Conservation (phyloP, 805 yeast species). For the Zygotorulaspora chibaensis region DNA sequence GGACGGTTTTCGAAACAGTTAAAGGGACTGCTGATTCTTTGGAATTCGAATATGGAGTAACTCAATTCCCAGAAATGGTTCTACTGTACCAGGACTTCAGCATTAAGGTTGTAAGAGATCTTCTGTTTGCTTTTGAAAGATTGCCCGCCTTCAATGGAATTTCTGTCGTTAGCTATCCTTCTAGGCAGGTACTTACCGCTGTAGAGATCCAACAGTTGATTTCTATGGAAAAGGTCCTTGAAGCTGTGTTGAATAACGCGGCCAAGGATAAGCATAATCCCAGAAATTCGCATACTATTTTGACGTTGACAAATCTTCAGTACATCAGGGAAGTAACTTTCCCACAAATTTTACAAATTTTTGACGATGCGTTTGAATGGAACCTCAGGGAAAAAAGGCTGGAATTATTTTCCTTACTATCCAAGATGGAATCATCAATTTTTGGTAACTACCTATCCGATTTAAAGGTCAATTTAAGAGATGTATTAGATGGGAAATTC, state of each 20-base stretch:
- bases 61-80: slow-evolving; percentile 37
- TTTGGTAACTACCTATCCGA: slow-evolving; percentile 51
- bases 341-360: slow-evolving; percentile 46
- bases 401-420: slow-evolving; percentile 43
- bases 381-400: slow-evolving; percentile 41
- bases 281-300: slow-evolving; percentile 44
- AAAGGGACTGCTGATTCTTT: slow-evolving; percentile 7
- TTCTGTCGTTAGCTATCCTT: slow-evolving; percentile 37
- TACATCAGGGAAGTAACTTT: slow-evolving; percentile 44
- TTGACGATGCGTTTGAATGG: slow-evolving; percentile 48
- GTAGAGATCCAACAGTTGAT: slow-evolving; percentile 40
- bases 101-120: slow-evolving; percentile 32
- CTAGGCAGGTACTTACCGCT: slow-evolving; percentile 36
- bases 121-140: slow-evolving; percentile 34
- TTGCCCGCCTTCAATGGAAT: slow-evolving; percentile 36
- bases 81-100: slow-evolving; percentile 34
- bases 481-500: slow-evolving; percentile 41
- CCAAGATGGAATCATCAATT: slow-evolving; percentile 48
- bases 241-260: slow-evolving; percentile 40
- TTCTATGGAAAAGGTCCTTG: slow-evolving; percentile 45
- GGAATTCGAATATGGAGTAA: slow-evolving; percentile 33
- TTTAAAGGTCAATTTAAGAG: slow-evolving; percentile 41
- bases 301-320: slow-evolving; percentile 52
- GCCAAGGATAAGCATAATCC: slow-evolving; percentile 39
- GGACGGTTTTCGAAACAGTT: slow-evolving; percentile 33